Evolutionary conservation across 2,329 filamentous ascomycete species (phyloP), one percentile per base, ranked within the genome.

Genomic region (Coccinonectria pachysandricola): DNA sequence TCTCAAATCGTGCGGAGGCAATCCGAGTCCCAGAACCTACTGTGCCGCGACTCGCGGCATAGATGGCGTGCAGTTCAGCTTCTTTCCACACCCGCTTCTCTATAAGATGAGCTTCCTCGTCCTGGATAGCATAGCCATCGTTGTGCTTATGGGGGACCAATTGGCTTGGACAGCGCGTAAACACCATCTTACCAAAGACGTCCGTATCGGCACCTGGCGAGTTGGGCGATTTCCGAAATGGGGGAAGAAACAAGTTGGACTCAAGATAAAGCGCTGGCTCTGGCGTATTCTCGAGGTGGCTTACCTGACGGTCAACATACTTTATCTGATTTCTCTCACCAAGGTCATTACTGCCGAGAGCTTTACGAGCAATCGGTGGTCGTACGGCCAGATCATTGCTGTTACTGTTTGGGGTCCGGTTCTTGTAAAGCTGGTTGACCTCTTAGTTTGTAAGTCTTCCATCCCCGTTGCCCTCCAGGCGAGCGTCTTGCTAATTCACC

Each of bases 371-470:
- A 54, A 48, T 13, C 41, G 43, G 12, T 57, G 54, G 54, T 49
- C 45, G 0, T 57, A 57, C 12, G 54, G 54, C 5, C 54, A 57
- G 28, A 57, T 57, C 27, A 57, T 57, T 21, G 54, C 54, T 19
- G 50, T 57, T 17, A 56, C 54, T 0, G 52, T 56, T 5, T 57
- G 54, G 54, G 54, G 54, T 0, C 54, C 54, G 7, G 52, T 57
- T 31, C 55, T 57, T 28, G 52, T 57, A 21, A 57, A 57, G 27
- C 28, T 57, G n/a, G 51, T 57, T 31, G 50, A 56, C 19, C 42
- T 57, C 3, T 40, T 54, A 8, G 28, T 56, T n/a, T 54, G 53
- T 55, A 39, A 48, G 53, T 37, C 17, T 7, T 6, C 19, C 11
- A 13, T 14, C 18, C 9, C 4, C 11, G 7, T 23, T 21, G 7